A percentile compares a stretch with the other conserved stretches of the same genome.
phyloP scores from a whole-genome alignment of 495 filamentous ascomycete species.

The Achaetomiella virescens region DNA sequence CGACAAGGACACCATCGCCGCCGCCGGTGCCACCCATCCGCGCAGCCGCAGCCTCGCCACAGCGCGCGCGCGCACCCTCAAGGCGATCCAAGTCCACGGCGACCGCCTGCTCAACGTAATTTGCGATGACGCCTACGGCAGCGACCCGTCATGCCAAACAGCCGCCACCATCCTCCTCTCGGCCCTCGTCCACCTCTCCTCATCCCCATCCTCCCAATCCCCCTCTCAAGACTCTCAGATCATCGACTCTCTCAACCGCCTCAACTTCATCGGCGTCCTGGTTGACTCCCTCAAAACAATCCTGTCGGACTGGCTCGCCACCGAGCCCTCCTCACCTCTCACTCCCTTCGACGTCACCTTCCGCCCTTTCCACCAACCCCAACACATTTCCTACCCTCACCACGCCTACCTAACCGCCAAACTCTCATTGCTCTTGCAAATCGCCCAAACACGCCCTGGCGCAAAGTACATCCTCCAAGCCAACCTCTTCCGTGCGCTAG shows the following conservation, averaged over 20 bases:
- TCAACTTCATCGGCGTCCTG: constrained; percentile 86
- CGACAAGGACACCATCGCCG: constrained; percentile 35
- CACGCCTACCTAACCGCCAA: constrained; percentile 65
- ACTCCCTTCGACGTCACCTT: background rate
- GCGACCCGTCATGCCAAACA: constrained; percentile 71
- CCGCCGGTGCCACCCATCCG: background rate
- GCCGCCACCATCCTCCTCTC: constrained; percentile 72
- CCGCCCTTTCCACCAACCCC: constrained; percentile 35
- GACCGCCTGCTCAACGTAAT: constrained; percentile 74
- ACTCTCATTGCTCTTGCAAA: constrained; percentile 73
- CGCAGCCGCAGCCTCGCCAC: constrained; percentile 23
- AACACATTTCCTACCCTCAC: background rate
- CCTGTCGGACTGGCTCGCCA: constrained; percentile 53
- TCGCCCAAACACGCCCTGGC: constrained; percentile 72
- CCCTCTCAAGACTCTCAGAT: constrained; percentile 51
- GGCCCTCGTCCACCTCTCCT: constrained; percentile 62
- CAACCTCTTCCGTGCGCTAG: constrained; percentile 79
- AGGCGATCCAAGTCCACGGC: constrained; percentile 69
- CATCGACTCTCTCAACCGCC: constrained; percentile 68
- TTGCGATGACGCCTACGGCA: constrained; percentile 89
- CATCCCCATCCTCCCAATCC: constrained; percentile 18
- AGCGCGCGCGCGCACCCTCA: constrained; percentile 58
- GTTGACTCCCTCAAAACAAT: constrained; percentile 75
- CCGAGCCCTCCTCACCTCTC: constrained; percentile 7
- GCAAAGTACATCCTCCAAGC: constrained; percentile 76